Evolutionary conservation across 495 filamentous ascomycete species (phyloP).

Genomic region (Penicillium bialowiezense): DNA sequence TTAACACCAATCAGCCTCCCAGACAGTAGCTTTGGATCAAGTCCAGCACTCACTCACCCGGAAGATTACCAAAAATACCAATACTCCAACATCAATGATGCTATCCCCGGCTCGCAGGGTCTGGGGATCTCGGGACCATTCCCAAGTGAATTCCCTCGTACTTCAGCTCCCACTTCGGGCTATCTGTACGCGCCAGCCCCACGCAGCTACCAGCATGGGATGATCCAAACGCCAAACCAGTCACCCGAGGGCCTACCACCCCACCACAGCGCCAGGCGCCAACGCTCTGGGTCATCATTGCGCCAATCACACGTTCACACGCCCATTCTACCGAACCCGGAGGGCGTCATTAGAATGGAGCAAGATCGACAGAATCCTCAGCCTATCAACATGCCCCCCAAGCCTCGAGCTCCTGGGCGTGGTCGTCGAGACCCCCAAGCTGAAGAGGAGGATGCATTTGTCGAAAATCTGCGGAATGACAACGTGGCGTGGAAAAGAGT

Average conservation of each 20-base stretch:
- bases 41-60: slow-evolving; percentile 39
- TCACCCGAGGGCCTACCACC: slow-evolving; percentile 25
- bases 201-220: slow-evolving; percentile 15
- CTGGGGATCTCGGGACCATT: slow-evolving; percentile 41
- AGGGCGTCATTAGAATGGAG: slow-evolving; percentile 36
- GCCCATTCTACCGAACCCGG: slow-evolving; percentile 42
- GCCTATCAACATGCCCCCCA: slow-evolving; percentile 25
- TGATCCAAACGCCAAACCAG: slow-evolving; percentile 18
- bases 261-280: slow-evolving; percentile 29
- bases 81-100: slow-evolving; percentile 30
- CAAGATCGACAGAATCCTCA: slow-evolving; percentile 31
- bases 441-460: slow-evolving; percentile 66
- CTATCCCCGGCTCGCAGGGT: slow-evolving; percentile 27
- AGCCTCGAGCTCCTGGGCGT: slow-evolving; percentile 39
- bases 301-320: slow-evolving; percentile 34
- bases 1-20: slow-evolving; percentile 43
- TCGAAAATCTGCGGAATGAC: slow-evolving; percentile 65
- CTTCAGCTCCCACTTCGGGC: slow-evolving; percentile 19
- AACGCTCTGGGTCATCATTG: slow-evolving; percentile 20
- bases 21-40: slow-evolving; percentile 36
- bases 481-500: slow-evolving; percentile 69
- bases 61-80: slow-evolving; percentile 35
- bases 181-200: slow-evolving; percentile 22
- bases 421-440: slow-evolving; percentile 46
- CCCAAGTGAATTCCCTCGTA: slow-evolving; percentile 31